A percentile compares a stretch with the other conserved stretches of the same genome.
Evolutionary conservation across 306 rosid species (phyloP).

Genomic region (Cucurbita ficifolia): DNA sequence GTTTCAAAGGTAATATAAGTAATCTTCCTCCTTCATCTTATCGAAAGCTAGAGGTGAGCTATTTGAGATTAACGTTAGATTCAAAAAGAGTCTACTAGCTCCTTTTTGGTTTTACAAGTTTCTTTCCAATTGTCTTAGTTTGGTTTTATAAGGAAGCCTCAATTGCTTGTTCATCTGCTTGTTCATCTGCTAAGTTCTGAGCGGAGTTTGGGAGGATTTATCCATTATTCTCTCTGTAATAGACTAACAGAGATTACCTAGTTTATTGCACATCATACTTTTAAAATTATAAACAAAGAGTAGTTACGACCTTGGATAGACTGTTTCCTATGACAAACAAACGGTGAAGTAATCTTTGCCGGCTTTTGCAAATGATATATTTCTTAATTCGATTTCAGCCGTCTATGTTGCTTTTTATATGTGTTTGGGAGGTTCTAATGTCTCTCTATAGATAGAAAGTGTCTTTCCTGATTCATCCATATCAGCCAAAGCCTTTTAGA

Average conservation of each 20-base stretch:
- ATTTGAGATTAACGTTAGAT: background rate
- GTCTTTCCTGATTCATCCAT: background rate
- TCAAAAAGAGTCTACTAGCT: background rate
- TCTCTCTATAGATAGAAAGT: conserved; percentile 10
- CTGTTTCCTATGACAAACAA: conserved; percentile 3
- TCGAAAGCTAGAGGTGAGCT: background rate
- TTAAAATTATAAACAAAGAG: background rate
- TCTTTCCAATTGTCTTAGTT: background rate
- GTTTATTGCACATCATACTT: background rate
- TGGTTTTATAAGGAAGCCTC: background rate
- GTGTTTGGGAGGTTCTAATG: conserved; percentile 4
- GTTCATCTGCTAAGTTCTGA: background rate
- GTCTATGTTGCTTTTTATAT: conserved; percentile 13
- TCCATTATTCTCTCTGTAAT: background rate
- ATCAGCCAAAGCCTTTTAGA: background rate
- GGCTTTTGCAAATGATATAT: conserved; percentile 23
- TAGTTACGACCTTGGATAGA: background rate
- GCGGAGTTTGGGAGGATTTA: background rate
- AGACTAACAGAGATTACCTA: background rate
- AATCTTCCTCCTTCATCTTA: background rate
- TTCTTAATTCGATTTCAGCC: background rate
- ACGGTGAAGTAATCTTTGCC: conserved; percentile 20
- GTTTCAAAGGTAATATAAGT: background rate
- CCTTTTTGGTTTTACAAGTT: background rate
- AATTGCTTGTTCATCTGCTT: background rate